Evolutionary conservation across 805 yeast genomes (phyloP).

Genomic region (Candida orba): DNA sequence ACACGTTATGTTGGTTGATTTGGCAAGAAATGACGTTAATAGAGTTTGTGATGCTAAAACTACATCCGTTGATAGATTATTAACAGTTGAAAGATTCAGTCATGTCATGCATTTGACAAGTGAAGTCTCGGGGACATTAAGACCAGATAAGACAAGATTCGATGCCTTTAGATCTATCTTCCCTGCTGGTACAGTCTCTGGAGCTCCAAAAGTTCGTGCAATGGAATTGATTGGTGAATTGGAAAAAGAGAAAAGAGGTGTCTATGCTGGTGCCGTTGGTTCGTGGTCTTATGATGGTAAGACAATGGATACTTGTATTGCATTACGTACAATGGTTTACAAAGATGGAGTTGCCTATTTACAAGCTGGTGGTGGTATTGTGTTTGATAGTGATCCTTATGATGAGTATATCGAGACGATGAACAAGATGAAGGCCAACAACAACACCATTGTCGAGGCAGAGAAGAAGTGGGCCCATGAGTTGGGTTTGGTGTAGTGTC

Average conservation of each 20-base stretch:
- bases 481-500: background rate
- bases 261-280: constrained; percentile 98
- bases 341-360: constrained; percentile 86
- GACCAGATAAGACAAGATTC: constrained; percentile 79
- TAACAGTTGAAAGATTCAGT: constrained; percentile 87
- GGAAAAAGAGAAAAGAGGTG: constrained; percentile 90
- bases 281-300: constrained; percentile 95
- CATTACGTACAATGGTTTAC: constrained; percentile 92
- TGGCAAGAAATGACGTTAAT: constrained; percentile 94
- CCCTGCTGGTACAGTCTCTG: constrained; percentile 99
- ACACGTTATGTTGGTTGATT: constrained; percentile 96
- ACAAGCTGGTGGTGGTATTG: constrained; percentile 99
- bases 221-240: constrained; percentile 90
- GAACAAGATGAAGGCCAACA: constrained; percentile 95
- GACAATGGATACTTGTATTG: constrained; percentile 96
- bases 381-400: constrained; percentile 86
- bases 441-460: constrained; percentile 85
- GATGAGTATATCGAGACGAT: constrained; percentile 95
- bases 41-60: constrained; percentile 85
- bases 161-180: constrained; percentile 97
- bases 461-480: constrained; percentile 60
- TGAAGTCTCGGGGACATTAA: constrained; percentile 85
- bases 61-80: constrained; percentile 79
- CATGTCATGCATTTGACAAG: constrained; percentile 97
- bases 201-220: constrained; percentile 96